These are phyloP conservation scores for Brassica napus DNA, from an alignment of 345 rosid genomes.

Conservation along the genomic window DNA sequence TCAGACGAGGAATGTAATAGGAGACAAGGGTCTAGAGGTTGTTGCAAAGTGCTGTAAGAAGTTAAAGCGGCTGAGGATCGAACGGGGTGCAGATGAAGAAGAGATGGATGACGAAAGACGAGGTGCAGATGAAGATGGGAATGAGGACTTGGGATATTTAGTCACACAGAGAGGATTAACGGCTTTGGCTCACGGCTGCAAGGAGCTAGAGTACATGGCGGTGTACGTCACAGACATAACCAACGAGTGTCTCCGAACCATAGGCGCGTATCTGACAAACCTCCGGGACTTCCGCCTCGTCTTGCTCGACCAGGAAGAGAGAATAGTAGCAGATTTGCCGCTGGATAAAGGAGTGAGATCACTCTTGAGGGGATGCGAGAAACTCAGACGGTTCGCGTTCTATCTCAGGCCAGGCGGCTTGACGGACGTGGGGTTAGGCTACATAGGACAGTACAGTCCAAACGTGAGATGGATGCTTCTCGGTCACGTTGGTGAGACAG, in stretches of 20 bases:
- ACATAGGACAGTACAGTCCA: conserved; percentile 69
- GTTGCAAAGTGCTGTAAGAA: conserved; percentile 69
- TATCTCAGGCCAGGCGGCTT: conserved; percentile 82
- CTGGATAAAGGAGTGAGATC: conserved; percentile 89
- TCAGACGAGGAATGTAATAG: conserved; percentile 96
- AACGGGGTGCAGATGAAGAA: conserved; percentile 88
- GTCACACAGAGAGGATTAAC: conserved; percentile 90
- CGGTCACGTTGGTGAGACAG: conserved; percentile 80
- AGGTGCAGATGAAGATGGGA: too few species aligned
- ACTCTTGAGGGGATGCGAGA: conserved; percentile 76
- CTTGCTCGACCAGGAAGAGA: conserved; percentile 73
- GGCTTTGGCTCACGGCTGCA: conserved; percentile 85
- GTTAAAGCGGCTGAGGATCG: conserved; percentile 90
- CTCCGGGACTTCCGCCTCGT: conserved; percentile 85
- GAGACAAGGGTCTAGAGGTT: conserved; percentile 89
- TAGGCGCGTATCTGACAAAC: conserved; percentile 69
- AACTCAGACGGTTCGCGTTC: conserved; percentile 76
- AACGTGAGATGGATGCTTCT: conserved; percentile 53
- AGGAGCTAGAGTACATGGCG: conserved; percentile 73
- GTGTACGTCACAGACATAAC: conserved; percentile 87
- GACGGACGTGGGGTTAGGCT: conserved; percentile 80
- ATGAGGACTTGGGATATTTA: conserved; percentile 46
- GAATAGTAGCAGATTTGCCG: conserved; percentile 71
- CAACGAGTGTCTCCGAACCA: conserved; percentile 63
- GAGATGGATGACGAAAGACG: conserved; percentile 71